phyloP scores from a whole-genome alignment of 257 asterid genomes.

The Plantago ovata region DNA sequence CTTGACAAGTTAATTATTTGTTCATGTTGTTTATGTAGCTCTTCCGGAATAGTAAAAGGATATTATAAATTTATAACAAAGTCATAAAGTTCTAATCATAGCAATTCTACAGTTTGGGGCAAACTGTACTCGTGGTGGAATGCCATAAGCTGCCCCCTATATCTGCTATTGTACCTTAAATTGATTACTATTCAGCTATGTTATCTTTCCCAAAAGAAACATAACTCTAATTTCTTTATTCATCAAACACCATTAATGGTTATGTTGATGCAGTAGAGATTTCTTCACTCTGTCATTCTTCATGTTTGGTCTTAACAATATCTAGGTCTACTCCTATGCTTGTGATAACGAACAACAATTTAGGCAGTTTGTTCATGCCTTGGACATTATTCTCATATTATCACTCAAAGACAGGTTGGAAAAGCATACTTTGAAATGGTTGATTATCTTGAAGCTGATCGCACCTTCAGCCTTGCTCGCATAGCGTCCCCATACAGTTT shows the following conservation, averaged over 20 bases:
- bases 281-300: slow-evolving; percentile 4
- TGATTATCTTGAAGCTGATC: slow-evolving; percentile 93
- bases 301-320: slow-evolving; percentile 4
- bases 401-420: slow-evolving; percentile 63
- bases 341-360: slow-evolving; percentile 5
- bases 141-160: too few species aligned
- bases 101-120: too few species aligned
- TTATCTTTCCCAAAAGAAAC: neutral
- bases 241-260: neutral
- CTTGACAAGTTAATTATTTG: neutral
- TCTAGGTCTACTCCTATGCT: slow-evolving; percentile 6
- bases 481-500: slow-evolving; percentile 72
- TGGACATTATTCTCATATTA: slow-evolving; percentile 23
- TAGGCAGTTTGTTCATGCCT: slow-evolving; percentile 11
- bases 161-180: neutral
- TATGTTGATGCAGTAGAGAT: slow-evolving; percentile 11
- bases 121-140: too few species aligned
- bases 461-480: slow-evolving; percentile 85
- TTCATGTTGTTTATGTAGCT: neutral
- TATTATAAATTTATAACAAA: neutral
- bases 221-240: slow-evolving; percentile 3
- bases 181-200: slow-evolving; percentile 4
- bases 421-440: slow-evolving; percentile 87
- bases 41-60: neutral
- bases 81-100: neutral